Base-by-base conservation (phyloP, 345 rosid genomes). In the Mangifera indica region DNA sequence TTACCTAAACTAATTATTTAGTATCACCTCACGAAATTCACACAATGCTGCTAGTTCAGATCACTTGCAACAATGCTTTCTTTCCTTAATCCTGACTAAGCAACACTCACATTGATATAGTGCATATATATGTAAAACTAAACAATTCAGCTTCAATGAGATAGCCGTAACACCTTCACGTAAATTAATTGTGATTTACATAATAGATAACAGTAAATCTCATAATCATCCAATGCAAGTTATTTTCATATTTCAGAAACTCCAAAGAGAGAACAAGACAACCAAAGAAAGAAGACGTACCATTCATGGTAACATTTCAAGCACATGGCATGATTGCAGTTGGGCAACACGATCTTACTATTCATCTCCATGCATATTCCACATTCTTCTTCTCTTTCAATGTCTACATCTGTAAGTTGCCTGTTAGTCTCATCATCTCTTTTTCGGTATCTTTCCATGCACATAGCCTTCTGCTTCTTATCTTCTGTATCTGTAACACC, bases 361-460 rank as follows among this genome's bases (percentile, higher is more conserved):
- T 81, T 83, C 74, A 62, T 73, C 83, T 88, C 93, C 91, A 88
- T 81, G 74, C 93, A 88, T 70, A 88, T 88, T 60, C 91, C 93
- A 70, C 93, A 88, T 72, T 87, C 93, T 42, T 85, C 91, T 71
- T 89, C 91, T 69, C 91, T 87, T 76, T 85, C 93, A 56, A 49
- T 61, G 34, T 87, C 93, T 10, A 76, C 29, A 48, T 81, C 85
- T 2, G 80, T 69, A 48, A 32, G 71, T 12, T 29, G 77, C 55
- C 72, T 71, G 34, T 37, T 58, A 63, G 77, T 84, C 26, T 81
- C 83, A 1, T 84, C 89, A 56, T 84, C 85, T 70, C 87, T 83
- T 78, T 76, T 83, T 76, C 87, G 74, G 80, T 78, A 85, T 74
- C 84, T 84, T 74, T 85, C 88, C 83, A 76, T 63, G 81, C 87